Evolutionary conservation across 331 rosid genomes (phyloP).

Genomic region (Malus hybrid): DNA sequence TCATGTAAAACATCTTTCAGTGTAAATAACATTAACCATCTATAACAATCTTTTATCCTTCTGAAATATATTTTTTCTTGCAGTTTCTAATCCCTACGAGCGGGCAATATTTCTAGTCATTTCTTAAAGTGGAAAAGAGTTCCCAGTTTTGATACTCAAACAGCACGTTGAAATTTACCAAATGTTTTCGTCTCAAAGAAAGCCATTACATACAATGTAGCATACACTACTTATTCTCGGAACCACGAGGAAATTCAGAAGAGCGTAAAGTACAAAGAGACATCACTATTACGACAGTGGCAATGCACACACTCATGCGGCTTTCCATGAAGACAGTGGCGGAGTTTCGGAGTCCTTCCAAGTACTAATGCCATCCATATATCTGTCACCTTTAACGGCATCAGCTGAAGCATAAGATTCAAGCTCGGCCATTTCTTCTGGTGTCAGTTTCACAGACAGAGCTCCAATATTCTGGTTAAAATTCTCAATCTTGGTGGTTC

Average conservation of each 20-base stretch:
- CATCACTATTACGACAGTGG: neutral
- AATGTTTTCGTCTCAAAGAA: neutral
- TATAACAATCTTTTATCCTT: no score
- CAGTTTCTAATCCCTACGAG: no score
- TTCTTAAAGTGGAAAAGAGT: no score
- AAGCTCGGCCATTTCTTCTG: constrained; percentile 40
- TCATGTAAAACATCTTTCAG: no score
- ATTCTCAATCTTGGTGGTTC: constrained; percentile 51
- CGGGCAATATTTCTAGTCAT: no score
- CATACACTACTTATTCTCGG: neutral
- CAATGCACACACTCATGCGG: neutral
- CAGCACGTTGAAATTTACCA: neutral
- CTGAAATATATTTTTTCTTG: no score
- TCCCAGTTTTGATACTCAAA: neutral
- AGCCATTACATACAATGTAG: neutral
- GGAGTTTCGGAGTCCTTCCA: neutral
- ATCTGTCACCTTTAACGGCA: neutral
- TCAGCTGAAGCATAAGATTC: constrained; percentile 14
- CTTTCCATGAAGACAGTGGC: neutral
- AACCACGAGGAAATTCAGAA: neutral
- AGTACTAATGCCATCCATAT: neutral
- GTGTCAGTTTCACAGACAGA: constrained; percentile 36
- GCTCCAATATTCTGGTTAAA: constrained; percentile 42
- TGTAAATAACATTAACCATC: no score
- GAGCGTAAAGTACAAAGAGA: neutral